These are phyloP conservation scores for Hypoxylon crocopeplum DNA, from an alignment of 495 filamentous ascomycete genomes.

Conservation along the genomic window DNA sequence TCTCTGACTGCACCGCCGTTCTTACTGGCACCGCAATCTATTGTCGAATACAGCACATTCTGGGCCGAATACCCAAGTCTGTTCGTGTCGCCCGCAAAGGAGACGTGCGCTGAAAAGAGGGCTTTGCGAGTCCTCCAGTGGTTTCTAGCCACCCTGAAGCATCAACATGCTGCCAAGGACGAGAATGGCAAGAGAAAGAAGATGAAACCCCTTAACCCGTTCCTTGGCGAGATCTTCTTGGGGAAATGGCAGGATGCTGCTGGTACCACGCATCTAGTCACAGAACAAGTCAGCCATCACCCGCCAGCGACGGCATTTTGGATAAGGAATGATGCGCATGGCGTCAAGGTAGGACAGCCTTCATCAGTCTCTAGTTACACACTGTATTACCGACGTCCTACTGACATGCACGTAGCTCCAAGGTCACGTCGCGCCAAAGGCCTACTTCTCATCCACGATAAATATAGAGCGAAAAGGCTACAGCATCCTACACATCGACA, in stretches of 20 bases:
- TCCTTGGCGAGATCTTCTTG: constrained; percentile 88
- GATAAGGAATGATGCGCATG: constrained; percentile 79
- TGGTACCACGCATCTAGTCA: constrained; percentile 68
- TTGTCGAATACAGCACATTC: constrained; percentile 84
- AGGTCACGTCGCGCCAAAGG: constrained; percentile 88
- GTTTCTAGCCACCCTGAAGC: constrained; percentile 84
- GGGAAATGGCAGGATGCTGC: constrained; percentile 80
- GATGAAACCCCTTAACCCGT: constrained; percentile 80
- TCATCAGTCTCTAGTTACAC: constrained; percentile 37
- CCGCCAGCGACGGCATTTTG: constrained; percentile 86
- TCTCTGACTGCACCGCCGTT: constrained; percentile 86
- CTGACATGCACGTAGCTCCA: constrained; percentile 58
- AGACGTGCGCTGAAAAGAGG: constrained; percentile 73
- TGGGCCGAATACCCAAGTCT: constrained; percentile 85
- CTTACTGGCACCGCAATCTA: constrained; percentile 78
- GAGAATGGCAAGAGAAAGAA: constrained; percentile 86
- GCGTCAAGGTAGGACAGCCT: constrained; percentile 57
- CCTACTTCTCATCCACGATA: constrained; percentile 80
- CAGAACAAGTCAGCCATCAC: constrained; percentile 68
- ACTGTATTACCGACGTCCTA: neutral
- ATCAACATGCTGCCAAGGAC: constrained; percentile 82
- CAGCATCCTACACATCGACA: constrained; percentile 69
- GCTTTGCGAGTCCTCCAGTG: constrained; percentile 82
- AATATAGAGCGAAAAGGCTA: constrained; percentile 86
- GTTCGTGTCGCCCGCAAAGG: constrained; percentile 76